A percentile compares a stretch with the other conserved stretches of the same genome.
Evolutionary conservation across 2,329 filamentous ascomycete genomes (phyloP).

Genomic region (Colletotrichum navitas): DNA sequence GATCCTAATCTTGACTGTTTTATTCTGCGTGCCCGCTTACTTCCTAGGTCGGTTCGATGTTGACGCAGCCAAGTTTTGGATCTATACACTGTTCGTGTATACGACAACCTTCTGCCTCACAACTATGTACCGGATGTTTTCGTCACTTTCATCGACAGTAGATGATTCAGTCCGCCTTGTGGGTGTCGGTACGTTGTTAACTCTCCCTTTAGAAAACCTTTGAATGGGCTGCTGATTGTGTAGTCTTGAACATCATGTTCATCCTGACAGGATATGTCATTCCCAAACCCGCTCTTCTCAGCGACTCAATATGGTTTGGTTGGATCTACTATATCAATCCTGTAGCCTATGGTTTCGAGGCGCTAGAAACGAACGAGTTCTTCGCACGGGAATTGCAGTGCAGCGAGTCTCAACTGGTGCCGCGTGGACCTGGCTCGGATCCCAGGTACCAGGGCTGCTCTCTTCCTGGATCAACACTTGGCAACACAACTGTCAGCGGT

Average conservation of each 20-base stretch:
- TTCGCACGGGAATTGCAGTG: slow-evolving; percentile 65
- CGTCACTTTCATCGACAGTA: slow-evolving; percentile 69
- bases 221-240: neutral
- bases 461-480: slow-evolving; percentile 64
- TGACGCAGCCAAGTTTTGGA: slow-evolving; percentile 40
- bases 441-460: slow-evolving; percentile 67
- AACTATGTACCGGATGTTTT: slow-evolving; percentile 54
- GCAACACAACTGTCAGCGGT: slow-evolving; percentile 63
- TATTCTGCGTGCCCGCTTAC: slow-evolving; percentile 35
- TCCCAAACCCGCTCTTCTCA: slow-evolving; percentile 66
- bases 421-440: slow-evolving; percentile 56
- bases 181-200: slow-evolving; percentile 32
- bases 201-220: accelerated
- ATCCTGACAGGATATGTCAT: slow-evolving; percentile 78
- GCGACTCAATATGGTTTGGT: slow-evolving; percentile 75
- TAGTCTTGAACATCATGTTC: slow-evolving; percentile 69
- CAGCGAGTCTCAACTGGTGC: slow-evolving; percentile 59
- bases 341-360: slow-evolving; percentile 74
- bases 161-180: slow-evolving; percentile 69
- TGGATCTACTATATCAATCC: slow-evolving; percentile 78
- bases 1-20: slow-evolving; percentile 34
- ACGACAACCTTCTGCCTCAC: slow-evolving; percentile 38
- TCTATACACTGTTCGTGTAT: slow-evolving; percentile 39
- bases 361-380: slow-evolving; percentile 68
- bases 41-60: slow-evolving; percentile 38